Evolutionary conservation across 2,329 filamentous ascomycete species (phyloP).

Genomic region (Capronia epimyces): DNA sequence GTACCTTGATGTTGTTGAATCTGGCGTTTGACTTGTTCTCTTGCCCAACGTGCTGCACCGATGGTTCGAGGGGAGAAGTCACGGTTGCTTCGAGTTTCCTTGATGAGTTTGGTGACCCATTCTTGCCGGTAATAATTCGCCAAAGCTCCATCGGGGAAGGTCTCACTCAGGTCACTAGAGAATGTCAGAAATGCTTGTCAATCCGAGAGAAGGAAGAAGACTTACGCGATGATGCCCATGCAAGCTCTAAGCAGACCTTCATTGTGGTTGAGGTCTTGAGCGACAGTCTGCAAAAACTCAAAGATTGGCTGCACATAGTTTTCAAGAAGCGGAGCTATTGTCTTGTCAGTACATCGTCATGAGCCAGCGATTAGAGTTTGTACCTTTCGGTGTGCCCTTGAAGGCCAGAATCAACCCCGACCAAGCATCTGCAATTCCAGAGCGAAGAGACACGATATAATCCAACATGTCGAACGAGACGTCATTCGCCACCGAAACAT

Average conservation of each 20-base stretch:
- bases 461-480: conserved; percentile 92
- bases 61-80: conserved; percentile 81
- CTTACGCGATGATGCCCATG: conserved; percentile 95
- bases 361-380: not conserved
- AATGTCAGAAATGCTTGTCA: conserved; percentile 35
- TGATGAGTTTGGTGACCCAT: conserved; percentile 83
- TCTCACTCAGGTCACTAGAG: conserved; percentile 79
- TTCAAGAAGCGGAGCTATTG: conserved; percentile 49
- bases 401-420: conserved; percentile 92
- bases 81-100: conserved; percentile 83
- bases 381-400: conserved; percentile 57
- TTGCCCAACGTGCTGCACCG: conserved; percentile 93
- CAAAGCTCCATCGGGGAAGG: conserved; percentile 86
- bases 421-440: conserved; percentile 99
- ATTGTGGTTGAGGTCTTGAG: conserved; percentile 77
- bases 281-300: conserved; percentile 73
- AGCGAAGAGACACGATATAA: conserved; percentile 88
- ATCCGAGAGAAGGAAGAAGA: conserved; percentile 19
- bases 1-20: conserved; percentile 30
- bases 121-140: conserved; percentile 79
- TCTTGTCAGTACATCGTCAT: not conserved
- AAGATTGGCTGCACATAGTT: conserved; percentile 83
- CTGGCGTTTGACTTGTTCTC: conserved; percentile 95
- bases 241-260: conserved; percentile 87
- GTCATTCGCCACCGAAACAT: conserved; percentile 71